Base-by-base conservation (phyloP, 441 rosid species). In the Corymbia citriodora region DNA sequence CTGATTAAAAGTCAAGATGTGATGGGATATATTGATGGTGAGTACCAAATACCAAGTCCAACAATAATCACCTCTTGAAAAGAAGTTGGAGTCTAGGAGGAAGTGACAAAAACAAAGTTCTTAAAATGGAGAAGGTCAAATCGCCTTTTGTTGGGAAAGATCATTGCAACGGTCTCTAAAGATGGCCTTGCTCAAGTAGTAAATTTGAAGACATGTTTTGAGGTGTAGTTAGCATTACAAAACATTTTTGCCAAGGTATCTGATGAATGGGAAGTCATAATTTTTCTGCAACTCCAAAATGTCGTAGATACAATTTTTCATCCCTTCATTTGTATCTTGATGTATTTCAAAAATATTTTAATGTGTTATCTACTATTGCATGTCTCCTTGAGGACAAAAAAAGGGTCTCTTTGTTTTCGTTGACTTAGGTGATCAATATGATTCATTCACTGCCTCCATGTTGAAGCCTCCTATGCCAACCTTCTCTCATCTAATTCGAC, bases 321-420 rank as follows among this genome's bases (percentile, higher is more conserved):
- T 31, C 74, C 8, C 79, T 31, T 68, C 36, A 68, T 2, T 1
- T 31, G 23, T 68, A 68, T 68, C 21, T 68, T 1, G 3, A 3
- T n/a, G 79, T 18, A 13, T 68, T 68, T 68, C 36, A 5, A 59
- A 59, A 59, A 23, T 23, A 59, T 25, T 59, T 10, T 25, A 59
- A 59, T 10, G 65, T 25, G 65, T 9, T 55, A 55, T 55, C 19
- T 55, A 21, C 23, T 55, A 55, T 19, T 55, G 23, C 17, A 12
- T 54, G 57, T 55, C 23, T 25, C 65, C 65, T 59, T 59, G 1
- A 59, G n/a, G 65, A 59, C 25, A 14, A 59, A 25, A 59, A 10
- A 59, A 1, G 14, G 63, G n/a, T 59, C 0, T 5, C 65, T 1
- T 4, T 59, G 65, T 59, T 59, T 59, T 59, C 1, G 0, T 10